These are phyloP conservation scores for Raffaelea deltoideospora DNA, from an alignment of 2,329 filamentous ascomycete species.

Conservation along the genomic window DNA sequence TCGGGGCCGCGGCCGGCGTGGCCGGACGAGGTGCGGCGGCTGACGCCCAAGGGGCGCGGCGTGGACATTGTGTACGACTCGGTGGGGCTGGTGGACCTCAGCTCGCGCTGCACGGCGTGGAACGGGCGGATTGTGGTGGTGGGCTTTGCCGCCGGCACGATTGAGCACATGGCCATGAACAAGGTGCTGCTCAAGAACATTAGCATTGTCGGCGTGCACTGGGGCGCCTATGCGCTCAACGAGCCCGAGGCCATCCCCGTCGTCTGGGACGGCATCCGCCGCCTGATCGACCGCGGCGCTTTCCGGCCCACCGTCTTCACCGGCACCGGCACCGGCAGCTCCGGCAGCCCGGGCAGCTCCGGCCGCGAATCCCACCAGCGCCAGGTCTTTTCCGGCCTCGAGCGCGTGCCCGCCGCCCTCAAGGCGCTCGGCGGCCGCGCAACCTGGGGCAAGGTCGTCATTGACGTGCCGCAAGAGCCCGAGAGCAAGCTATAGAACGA, in stretches of 20 bases:
- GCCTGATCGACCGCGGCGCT: constrained; percentile 62
- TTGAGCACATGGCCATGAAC: constrained; percentile 88
- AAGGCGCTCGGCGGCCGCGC: constrained; percentile 63
- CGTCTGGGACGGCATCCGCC: constrained; percentile 74
- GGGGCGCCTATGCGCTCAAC: constrained; percentile 67
- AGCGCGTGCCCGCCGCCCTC: constrained; percentile 62
- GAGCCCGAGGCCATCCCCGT: constrained; percentile 53
- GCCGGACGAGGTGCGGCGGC: constrained; percentile 55
- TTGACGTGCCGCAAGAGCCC: constrained; percentile 60
- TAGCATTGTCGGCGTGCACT: constrained; percentile 75
- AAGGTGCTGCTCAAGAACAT: constrained; percentile 91
- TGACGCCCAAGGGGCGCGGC: constrained; percentile 56
- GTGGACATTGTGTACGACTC: constrained; percentile 95
- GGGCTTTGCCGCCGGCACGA: constrained; percentile 72
- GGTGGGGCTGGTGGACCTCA: constrained; percentile 75
- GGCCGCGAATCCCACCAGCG: constrained; percentile 37
- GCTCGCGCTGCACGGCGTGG: constrained; percentile 86
- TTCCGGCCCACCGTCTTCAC: constrained; percentile 71
- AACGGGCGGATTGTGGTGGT: constrained; percentile 79
- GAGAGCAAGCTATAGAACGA: constrained; percentile 34
- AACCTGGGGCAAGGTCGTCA: constrained; percentile 93
- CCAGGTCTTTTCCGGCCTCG: constrained; percentile 61
- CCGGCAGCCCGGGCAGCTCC: no score
- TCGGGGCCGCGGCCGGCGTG: constrained; percentile 45
- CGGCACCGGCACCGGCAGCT: no score